Percentiles rank a stretch among this genome's conserved stretches.
Evolutionary conservation across 2,329 filamentous ascomycete genomes (phyloP).

Genomic region (Penicillium janthinellum): DNA sequence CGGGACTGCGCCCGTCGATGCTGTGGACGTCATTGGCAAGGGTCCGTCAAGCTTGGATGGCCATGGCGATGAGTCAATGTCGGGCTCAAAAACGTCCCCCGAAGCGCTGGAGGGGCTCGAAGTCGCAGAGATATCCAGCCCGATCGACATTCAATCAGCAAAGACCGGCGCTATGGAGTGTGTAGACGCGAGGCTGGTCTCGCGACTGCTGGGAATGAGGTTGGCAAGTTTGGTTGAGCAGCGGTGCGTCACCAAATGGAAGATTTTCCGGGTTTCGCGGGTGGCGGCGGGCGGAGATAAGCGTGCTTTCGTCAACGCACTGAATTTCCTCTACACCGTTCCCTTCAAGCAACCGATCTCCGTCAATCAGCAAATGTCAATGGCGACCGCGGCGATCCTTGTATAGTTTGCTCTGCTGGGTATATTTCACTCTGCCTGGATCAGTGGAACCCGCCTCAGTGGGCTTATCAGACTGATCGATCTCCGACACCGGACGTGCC

Average conservation of each 20-base stretch:
- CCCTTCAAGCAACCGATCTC: not conserved
- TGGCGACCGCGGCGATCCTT: constrained; percentile 6
- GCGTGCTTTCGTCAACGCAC: constrained; percentile 13
- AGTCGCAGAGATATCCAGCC: constrained; percentile 12
- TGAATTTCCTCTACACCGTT: not conserved
- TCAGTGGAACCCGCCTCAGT: constrained; percentile 13
- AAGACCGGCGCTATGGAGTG: not conserved
- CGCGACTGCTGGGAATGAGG: not conserved
- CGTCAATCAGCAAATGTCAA: constrained; percentile 3
- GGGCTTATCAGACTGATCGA: constrained; percentile 31
- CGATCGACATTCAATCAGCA: constrained; percentile 19
- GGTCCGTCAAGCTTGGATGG: constrained; percentile 34
- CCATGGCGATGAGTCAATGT: constrained; percentile 33
- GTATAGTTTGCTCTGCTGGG: not conserved
- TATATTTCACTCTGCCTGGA: not conserved
- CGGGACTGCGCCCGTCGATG: constrained; percentile 28
- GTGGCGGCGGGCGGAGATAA: constrained; percentile 31
- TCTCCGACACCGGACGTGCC: constrained; percentile 28
- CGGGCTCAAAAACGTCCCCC: constrained; percentile 14
- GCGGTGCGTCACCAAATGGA: constrained; percentile 22
- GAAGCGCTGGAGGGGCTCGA: constrained; percentile 10
- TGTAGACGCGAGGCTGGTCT: not conserved
- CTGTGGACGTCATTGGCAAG: constrained; percentile 38
- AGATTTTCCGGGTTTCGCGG: constrained; percentile 32
- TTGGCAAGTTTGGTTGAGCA: not conserved